Conservation (phyloP, 2,329 filamentous ascomycete species). For the Scedosporium minutisporum region DNA sequence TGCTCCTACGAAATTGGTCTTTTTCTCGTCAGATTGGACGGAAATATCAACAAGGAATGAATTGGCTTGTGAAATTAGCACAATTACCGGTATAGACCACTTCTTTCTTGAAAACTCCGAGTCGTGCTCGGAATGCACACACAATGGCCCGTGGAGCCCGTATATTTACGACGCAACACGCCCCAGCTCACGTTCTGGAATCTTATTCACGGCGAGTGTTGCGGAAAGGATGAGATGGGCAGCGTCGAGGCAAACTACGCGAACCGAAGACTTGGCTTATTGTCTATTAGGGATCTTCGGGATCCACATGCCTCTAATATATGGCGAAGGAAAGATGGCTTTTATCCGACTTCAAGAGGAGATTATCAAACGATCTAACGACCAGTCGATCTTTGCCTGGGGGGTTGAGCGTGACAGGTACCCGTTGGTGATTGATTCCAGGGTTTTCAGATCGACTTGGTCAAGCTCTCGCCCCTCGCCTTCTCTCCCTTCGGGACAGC, state of each 20-base stretch:
- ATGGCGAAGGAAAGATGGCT: slow-evolving; percentile 19
- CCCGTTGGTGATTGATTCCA: no score
- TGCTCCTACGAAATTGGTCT: slow-evolving; percentile 17
- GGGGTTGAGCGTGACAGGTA: background rate
- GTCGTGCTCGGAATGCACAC: background rate
- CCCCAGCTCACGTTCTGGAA: no score
- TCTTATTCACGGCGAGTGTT: slow-evolving; percentile 4
- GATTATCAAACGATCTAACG: slow-evolving; percentile 16
- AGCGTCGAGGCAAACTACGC: slow-evolving; percentile 14
- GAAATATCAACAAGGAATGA: slow-evolving; percentile 15
- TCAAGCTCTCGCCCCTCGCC: no score
- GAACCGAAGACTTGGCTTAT: slow-evolving; percentile 19
- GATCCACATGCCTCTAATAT: slow-evolving; percentile 19
- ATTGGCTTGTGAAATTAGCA: slow-evolving; percentile 6
- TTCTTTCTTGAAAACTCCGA: slow-evolving; percentile 6
- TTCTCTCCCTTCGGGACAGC: no score
- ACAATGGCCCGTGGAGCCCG: no score
- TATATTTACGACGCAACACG: no score
- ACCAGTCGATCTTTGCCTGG: background rate
- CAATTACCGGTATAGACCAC: background rate
- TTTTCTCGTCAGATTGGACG: slow-evolving; percentile 17
- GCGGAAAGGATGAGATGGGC: slow-evolving; percentile 18
- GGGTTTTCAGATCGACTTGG: no score
- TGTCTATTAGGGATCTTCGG: slow-evolving; percentile 18
- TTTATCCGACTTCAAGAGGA: slow-evolving; percentile 24